Base-by-base conservation (phyloP, 1,139 yeast genomes). In the Geotrichum phurueaensis region DNA sequence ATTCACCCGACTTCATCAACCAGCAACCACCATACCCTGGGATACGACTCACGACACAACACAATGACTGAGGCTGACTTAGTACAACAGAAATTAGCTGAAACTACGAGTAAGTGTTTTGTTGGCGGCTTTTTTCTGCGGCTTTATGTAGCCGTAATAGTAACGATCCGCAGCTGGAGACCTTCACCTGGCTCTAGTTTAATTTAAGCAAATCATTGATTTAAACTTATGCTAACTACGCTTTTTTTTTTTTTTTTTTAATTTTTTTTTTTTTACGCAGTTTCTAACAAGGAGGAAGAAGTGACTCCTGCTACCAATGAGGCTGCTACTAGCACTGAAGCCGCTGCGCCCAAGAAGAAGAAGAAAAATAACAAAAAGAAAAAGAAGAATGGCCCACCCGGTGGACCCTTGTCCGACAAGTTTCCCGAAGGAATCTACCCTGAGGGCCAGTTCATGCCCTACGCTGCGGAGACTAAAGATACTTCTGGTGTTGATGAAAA, bases 401-500 rank as follows among this genome's bases (percentile, higher is more conserved):
- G 60, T n/a, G 54, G 54, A 43, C 62, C 64, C 18, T 62, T 62
- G 25, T 58, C 62, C 45, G 53, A 59, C 29, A 58, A 51, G 43
- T 23, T 62, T 33, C 51, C 62, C 15, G 60, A 59, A 22, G 51
- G 56, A n/a, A 53, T 57, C 31, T 62, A 56, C 49, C 61, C 61
- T 10, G 59, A 45, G 10, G 61, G 61, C 45, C 45, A 39, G 22
- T 39, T 39, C 18, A 39, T 39, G 45, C 45, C 45, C 10, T 15
- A 23, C 94, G 95, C 84, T 69, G 97, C 98, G 57, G 88, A 91
- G 66, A 63, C 66, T 22, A 53, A 59, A 53, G 71, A 73, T 39
- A 71, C 77, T 86, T 91, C 89, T 77, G 56, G 27, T 12, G 80
- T 62, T 52, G 96, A 89, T 65, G 82, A 84, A 58, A 90, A 89